phyloP scores from a whole-genome alignment of 1,284 basidiomycete species.

The Caloboletus inedulis region DNA sequence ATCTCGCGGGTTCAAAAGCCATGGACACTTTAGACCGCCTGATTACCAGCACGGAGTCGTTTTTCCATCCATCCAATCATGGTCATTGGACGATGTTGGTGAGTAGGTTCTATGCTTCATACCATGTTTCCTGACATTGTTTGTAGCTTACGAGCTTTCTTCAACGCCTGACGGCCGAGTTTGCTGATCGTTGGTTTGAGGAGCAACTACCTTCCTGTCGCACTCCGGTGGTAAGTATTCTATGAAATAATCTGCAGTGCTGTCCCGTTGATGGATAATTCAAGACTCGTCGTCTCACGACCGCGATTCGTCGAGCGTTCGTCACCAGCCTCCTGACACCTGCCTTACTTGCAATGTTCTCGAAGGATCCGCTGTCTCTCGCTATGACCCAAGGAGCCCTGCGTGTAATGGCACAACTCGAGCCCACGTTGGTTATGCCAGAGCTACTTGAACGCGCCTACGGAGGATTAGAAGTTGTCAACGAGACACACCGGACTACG shows the following conservation, averaged over 20 bases:
- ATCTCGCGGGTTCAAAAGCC: slow-evolving; percentile 84
- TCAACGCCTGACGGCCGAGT: slow-evolving; percentile 71
- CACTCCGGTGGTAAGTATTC: slow-evolving; percentile 65
- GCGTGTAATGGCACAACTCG: slow-evolving; percentile 74
- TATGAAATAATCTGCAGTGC: not conserved
- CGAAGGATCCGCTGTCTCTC: slow-evolving; percentile 75
- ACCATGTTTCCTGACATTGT: slow-evolving; percentile 11
- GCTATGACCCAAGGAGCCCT: slow-evolving; percentile 69
- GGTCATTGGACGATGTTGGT: slow-evolving; percentile 75
- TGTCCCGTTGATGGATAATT: slow-evolving; percentile 4
- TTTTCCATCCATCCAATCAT: slow-evolving; percentile 86
- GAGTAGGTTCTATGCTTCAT: slow-evolving; percentile 1
- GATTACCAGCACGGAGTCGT: slow-evolving; percentile 90
- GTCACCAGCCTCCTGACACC: slow-evolving; percentile 84
- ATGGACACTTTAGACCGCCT: slow-evolving; percentile 87
- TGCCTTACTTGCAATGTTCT: slow-evolving; percentile 92
- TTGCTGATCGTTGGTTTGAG: slow-evolving; percentile 78
- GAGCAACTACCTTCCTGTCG: slow-evolving; percentile 81
- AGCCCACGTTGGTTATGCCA: slow-evolving; percentile 88
- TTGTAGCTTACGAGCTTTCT: slow-evolving; percentile 33
- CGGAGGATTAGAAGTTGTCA: slow-evolving; percentile 87
- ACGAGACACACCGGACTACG: slow-evolving; percentile 92
- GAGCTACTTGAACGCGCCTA: slow-evolving; percentile 91
- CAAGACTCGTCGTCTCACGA: slow-evolving; percentile 75
- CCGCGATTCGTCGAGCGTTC: slow-evolving; percentile 79